A percentile compares a stretch with the other conserved stretches of the same genome.
Conservation (phyloP, 2,329 filamentous ascomycete genomes). For the Botrytis medusae region DNA sequence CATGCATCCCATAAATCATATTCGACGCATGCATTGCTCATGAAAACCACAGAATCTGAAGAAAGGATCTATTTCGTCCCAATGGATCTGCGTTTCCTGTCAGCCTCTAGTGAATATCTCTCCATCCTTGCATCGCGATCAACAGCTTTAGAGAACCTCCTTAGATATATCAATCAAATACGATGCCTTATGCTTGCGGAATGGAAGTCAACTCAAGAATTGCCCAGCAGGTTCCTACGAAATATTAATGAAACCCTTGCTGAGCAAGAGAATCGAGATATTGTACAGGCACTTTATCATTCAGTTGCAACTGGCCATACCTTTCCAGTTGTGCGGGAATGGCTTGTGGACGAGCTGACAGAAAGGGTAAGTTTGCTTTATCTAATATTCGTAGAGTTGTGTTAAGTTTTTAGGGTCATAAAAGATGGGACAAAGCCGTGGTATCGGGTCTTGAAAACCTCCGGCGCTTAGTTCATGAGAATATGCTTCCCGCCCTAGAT, state of each 20-base stretch:
- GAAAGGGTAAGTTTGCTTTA: slow-evolving; percentile 61
- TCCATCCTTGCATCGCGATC: slow-evolving; percentile 83
- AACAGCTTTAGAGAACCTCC: slow-evolving; percentile 80
- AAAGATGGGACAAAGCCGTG: slow-evolving; percentile 91
- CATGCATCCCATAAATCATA: slow-evolving; percentile 72
- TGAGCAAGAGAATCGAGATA: slow-evolving; percentile 61
- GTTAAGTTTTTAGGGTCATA: slow-evolving; percentile 65
- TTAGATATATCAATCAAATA: slow-evolving; percentile 81
- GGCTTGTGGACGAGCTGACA: slow-evolving; percentile 79
- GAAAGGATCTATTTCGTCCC: slow-evolving; percentile 62
- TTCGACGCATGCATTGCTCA: slow-evolving; percentile 74
- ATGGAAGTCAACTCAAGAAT: slow-evolving; percentile 78
- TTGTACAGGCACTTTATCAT: slow-evolving; percentile 79
- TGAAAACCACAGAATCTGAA: slow-evolving; percentile 47
- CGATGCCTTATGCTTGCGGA: slow-evolving; percentile 77
- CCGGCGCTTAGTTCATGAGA: slow-evolving; percentile 77
- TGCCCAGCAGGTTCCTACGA: slow-evolving; percentile 74
- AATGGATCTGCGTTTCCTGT: slow-evolving; percentile 81
- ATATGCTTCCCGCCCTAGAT: slow-evolving; percentile 84
- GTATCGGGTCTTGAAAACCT: slow-evolving; percentile 74
- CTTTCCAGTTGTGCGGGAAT: slow-evolving; percentile 73
- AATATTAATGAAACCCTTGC: slow-evolving; percentile 75
- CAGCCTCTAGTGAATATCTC: slow-evolving; percentile 74
- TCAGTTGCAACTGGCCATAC: slow-evolving; percentile 82
- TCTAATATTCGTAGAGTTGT: slow-evolving; percentile 6